These are phyloP conservation scores for Penicillium sp. DNA, from an alignment of 2,329 filamentous ascomycete species.

Conservation along the genomic window DNA sequence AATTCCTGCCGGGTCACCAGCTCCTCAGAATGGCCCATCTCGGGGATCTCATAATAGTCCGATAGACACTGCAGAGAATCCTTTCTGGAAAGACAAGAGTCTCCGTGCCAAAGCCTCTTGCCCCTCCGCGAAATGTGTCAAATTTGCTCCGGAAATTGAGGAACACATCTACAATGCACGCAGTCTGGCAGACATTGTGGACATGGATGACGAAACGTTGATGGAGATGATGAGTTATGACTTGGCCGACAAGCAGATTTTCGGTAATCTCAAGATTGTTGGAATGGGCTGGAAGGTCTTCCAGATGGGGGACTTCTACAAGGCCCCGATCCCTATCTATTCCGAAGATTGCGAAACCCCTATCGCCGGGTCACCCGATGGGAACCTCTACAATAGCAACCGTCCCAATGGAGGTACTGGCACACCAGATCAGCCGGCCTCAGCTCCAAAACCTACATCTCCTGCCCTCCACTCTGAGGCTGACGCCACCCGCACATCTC, in stretches of 20 bases:
- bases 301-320: constrained; percentile 39
- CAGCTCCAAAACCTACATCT: background rate
- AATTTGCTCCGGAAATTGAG: constrained; percentile 7
- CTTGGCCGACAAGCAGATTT: constrained; percentile 35
- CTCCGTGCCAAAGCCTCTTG: background rate
- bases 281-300: constrained; percentile 43
- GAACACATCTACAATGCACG: constrained; percentile 17
- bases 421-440: background rate
- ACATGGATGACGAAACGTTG: constrained; percentile 37
- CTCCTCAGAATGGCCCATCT: constrained; percentile 6
- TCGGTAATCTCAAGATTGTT: constrained; percentile 34
- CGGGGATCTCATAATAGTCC: constrained; percentile 1
- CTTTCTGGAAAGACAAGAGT: background rate
- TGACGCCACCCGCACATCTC: background rate
- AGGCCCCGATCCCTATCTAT: constrained; percentile 21
- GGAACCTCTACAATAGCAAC: background rate
- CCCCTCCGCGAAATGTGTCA: background rate
- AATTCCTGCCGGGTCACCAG: constrained; percentile 30
- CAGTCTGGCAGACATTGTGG: constrained; percentile 36
- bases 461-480: background rate
- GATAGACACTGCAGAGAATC: background rate
- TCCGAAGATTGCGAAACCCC: constrained; percentile 13
- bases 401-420: background rate
- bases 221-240: constrained; percentile 30
- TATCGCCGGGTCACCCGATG: constrained; percentile 2